Percentiles rank a stretch among this genome's conserved stretches.
Conservation (phyloP, 257 asterid genomes). For the Cynanchum wilfordii region DNA sequence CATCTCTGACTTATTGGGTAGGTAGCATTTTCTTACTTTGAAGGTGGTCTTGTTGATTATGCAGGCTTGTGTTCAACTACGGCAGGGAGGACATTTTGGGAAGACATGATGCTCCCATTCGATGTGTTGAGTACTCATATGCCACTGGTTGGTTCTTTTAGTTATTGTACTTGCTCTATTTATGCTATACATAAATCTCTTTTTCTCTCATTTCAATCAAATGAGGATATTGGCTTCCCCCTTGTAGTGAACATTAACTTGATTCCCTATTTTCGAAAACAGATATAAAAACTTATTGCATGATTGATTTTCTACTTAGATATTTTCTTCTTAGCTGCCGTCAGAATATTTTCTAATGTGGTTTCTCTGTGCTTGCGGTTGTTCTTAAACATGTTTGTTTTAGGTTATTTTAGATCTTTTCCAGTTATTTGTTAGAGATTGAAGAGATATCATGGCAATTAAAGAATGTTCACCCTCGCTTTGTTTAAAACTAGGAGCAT, state of each 20-base stretch:
- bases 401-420: background rate
- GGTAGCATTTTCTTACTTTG: background rate
- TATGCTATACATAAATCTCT: background rate
- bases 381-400: background rate
- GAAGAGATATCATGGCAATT: background rate
- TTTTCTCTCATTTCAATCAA: background rate
- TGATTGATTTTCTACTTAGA: background rate
- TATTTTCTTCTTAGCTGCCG: background rate
- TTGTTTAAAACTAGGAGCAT: background rate
- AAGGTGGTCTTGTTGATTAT: slow-evolving; percentile 12
- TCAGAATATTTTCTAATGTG: background rate
- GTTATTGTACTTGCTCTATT: background rate
- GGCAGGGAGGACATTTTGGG: slow-evolving; percentile 68
- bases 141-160: slow-evolving; percentile 57
- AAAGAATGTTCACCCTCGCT: background rate
- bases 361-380: background rate
- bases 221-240: background rate
- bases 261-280: background rate
- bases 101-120: slow-evolving; percentile 73
- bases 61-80: slow-evolving; percentile 68
- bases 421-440: background rate
- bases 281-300: background rate
- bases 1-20: background rate
- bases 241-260: background rate
- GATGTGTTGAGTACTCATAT: slow-evolving; percentile 73